Base-by-base conservation (phyloP, 495 filamentous ascomycete genomes). In the Peziza echinospora region DNA sequence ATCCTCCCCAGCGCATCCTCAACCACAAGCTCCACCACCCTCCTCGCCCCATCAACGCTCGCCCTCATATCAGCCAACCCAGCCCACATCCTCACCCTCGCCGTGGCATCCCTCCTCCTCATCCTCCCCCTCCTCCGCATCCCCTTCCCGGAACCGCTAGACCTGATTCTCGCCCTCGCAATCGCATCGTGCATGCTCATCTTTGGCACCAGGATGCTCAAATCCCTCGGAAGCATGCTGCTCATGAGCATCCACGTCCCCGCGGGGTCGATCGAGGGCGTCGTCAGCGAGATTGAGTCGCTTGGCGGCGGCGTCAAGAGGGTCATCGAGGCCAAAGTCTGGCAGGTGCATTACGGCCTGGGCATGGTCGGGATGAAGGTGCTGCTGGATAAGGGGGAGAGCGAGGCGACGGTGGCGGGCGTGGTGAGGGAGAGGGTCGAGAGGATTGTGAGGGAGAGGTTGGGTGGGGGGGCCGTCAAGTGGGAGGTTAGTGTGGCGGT, bases 341-440 rank as follows among this genome's bases (percentile, higher is more conserved):
- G 89, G 89, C 89, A 97, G 66, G 91, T 94, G 17, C 89, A 97
- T 62, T 93, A 96, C 59, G 86, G 89, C 2, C 67, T 94, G 30
- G 89, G 82, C 57, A 92, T 93, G 80, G 89, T 89, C 10, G 93
- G 87, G 53, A 56, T 97, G 50, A 93, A 87, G 64, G 56, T 97
- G 13, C 68, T 77, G 24, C 71, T 85, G 0, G 63, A 65, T 39
- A 71, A 71, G 11, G 59, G 62, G 24, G 47, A 42, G 19, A 55
- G 40, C 47, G 74, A 76, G 17, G 80, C 82, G 43, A 72, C 77
- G 5, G 69, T 71, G n/a, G 62, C 84, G 39, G 64, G 64, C 42
- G 72, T 76, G 46, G 60, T 94, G 49, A 71, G 84, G 42, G 77
- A 80, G 45, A 73, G 80, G 42, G 68, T 94, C 21, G 71, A 70